phyloP scores from a whole-genome alignment of 2,329 filamentous ascomycete genomes.

The Phaeosphaeria sp. region DNA sequence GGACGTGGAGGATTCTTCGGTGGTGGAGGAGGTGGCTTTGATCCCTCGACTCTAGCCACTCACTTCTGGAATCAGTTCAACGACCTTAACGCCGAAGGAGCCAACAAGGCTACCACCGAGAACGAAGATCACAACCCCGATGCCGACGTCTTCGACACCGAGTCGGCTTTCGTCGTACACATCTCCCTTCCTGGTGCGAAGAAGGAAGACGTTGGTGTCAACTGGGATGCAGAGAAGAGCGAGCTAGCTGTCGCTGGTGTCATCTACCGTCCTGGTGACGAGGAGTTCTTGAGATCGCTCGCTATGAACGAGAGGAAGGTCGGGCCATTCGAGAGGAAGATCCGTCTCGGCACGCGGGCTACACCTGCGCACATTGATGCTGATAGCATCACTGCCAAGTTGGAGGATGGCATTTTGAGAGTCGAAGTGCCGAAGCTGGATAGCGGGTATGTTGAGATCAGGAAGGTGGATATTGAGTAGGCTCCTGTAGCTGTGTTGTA shows the following conservation, averaged over 20 bases:
- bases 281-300: conserved; percentile 71
- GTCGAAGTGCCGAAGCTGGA: conserved; percentile 76
- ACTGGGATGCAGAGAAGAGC: conserved; percentile 74
- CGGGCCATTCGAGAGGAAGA: conserved; percentile 75
- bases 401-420: conserved; percentile 79
- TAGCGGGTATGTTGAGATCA: conserved; percentile 66
- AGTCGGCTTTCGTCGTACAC: conserved; percentile 69
- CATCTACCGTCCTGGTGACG: conserved; percentile 72
- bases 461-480: conserved; percentile 60
- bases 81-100: conserved; percentile 19
- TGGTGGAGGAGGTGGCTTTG: conserved; percentile 26
- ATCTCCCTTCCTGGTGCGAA: conserved; percentile 77
- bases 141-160: conserved; percentile 77
- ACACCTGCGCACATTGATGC: conserved; percentile 70
- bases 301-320: conserved; percentile 71
- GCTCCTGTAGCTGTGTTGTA: background rate
- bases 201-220: conserved; percentile 78
- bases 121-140: conserved; percentile 64
- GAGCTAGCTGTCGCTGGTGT: conserved; percentile 74
- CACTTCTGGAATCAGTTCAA: conserved; percentile 46
- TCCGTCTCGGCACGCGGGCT: conserved; percentile 64
- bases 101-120: conserved; percentile 20
- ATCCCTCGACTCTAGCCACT: conserved; percentile 38
- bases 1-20: conserved; percentile 21
- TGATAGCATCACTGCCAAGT: conserved; percentile 72